Percentiles rank a stretch among this genome's conserved stretches.
phyloP scores from a whole-genome alignment of 768 basidiomycete species.

The Amanita rubescens region DNA sequence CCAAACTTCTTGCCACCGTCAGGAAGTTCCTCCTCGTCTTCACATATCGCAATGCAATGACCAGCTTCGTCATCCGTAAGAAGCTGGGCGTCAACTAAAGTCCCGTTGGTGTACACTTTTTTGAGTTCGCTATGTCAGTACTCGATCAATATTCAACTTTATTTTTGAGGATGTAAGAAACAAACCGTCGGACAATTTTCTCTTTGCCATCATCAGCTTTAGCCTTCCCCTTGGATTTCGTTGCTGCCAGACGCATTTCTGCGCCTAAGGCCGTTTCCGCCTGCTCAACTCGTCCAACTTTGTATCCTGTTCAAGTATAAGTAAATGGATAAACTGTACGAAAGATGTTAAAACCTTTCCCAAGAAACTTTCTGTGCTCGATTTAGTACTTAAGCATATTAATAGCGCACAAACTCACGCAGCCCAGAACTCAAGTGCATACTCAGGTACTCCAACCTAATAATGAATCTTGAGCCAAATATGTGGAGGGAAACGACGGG shows the following conservation, averaged over 20 bases:
- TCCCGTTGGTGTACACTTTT: slow-evolving; percentile 96
- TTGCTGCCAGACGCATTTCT: slow-evolving; percentile 86
- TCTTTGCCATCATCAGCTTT: slow-evolving; percentile 59
- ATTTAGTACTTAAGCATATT: slow-evolving; percentile 2
- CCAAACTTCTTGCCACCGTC: slow-evolving; percentile 61
- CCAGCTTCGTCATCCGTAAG: slow-evolving; percentile 90
- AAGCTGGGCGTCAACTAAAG: slow-evolving; percentile 84
- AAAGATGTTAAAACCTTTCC: slow-evolving; percentile 43
- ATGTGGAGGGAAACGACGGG: neutral
- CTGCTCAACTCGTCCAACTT: slow-evolving; percentile 96
- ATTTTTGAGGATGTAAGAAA: neutral
- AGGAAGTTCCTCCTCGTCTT: slow-evolving; percentile 36
- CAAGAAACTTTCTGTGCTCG: slow-evolving; percentile 64
- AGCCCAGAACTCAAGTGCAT: slow-evolving; percentile 88
- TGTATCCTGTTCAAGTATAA: slow-evolving; percentile 50
- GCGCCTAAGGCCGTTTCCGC: slow-evolving; percentile 95
- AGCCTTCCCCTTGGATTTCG: slow-evolving; percentile 47
- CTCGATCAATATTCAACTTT: neutral
- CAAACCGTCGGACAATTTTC: slow-evolving; percentile 81
- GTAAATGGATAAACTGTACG: neutral
- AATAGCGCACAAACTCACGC: slow-evolving; percentile 43
- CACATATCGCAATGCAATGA: slow-evolving; percentile 88
- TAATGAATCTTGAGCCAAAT: neutral
- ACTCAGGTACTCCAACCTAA: slow-evolving; percentile 95
- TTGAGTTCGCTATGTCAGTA: slow-evolving; percentile 56